Evolutionary conservation across 352 stramenopile genomes (phyloP), one percentile per base, ranked within the genome.

Genomic region (Phytophthora parvispora): DNA sequence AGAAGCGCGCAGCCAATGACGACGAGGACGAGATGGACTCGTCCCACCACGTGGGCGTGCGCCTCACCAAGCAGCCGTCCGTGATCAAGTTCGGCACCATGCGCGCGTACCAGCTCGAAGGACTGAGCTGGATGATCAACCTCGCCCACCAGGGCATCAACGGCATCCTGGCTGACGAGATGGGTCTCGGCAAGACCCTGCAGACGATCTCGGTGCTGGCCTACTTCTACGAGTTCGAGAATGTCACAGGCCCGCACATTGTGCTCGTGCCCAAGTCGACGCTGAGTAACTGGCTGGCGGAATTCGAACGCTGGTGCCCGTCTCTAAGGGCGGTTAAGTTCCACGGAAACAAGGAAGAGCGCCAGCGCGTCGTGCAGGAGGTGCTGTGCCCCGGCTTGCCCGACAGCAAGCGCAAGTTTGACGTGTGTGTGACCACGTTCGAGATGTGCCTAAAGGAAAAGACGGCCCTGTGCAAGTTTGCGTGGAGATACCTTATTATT

Each of bases 121-220:
- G 98, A n/a, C 81, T 99, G 49, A 98, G 98, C 72, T 99, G 98
- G 98, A 95, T 99, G 78, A 86, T 99, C 8, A 99, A 99, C 72
- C 86, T 99, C 9, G 96, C 99, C 57, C 97, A 99, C 71, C 99
- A 99, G 67, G 97, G 98, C 51, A 95, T 99, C 51, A 99, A 99
- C 80, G 98, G 97, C 13, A 99, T 99, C 54, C 75, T 99, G 27
- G 98, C 97, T 0, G 97, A 99, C 70, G 97, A 99, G 77, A 99
- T 99, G 95, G 96, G 93, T 65, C 87, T 99, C n/a, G 97, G 98
- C 32, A 99, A 99, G 77, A 99, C 98, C 1, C 93, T 99, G 32
- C 94, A 97, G 66, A 97, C 90, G 22, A 97, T 97, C 55, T 97
- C 90, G 0, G 87, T 97, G 60, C 71, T 97, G 25, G 90, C 66